phyloP scores from a whole-genome alignment of 257 asterid genomes.

The Solanum acaule region DNA sequence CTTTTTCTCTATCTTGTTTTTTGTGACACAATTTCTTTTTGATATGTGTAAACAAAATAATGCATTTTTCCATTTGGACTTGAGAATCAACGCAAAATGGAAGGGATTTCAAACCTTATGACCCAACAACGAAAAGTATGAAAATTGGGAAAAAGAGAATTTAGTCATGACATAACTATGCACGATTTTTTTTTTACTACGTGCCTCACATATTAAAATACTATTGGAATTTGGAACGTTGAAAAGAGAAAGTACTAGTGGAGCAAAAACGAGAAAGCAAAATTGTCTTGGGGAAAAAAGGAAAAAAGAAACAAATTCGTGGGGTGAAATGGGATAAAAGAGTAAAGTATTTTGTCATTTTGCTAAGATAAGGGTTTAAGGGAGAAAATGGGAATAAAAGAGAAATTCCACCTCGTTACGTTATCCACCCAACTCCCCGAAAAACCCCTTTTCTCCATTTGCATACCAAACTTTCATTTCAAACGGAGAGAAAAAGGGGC shows the following conservation, averaged over 20 bases:
- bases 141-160: neutral
- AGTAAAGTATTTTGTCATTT: neutral
- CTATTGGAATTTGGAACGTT: neutral
- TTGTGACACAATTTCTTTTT: neutral
- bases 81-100: neutral
- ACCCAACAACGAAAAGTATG: neutral
- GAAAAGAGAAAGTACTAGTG: neutral
- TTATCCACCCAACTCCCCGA: neutral
- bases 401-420: neutral
- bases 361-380: conserved; percentile 5
- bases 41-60: neutral
- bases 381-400: neutral
- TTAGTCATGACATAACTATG: neutral
- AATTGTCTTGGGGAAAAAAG: neutral
- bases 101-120: neutral
- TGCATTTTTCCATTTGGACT: neutral
- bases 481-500: neutral
- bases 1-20: neutral
- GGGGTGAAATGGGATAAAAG: neutral
- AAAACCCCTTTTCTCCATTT: neutral
- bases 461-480: neutral
- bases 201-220: neutral
- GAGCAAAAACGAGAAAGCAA: neutral
- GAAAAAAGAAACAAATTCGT: neutral
- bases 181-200: neutral